A percentile compares a stretch with the other conserved stretches of the same genome.
Evolutionary conservation across 2,329 filamentous ascomycete species (phyloP).

Genomic region (Elsinoe necatrix): DNA sequence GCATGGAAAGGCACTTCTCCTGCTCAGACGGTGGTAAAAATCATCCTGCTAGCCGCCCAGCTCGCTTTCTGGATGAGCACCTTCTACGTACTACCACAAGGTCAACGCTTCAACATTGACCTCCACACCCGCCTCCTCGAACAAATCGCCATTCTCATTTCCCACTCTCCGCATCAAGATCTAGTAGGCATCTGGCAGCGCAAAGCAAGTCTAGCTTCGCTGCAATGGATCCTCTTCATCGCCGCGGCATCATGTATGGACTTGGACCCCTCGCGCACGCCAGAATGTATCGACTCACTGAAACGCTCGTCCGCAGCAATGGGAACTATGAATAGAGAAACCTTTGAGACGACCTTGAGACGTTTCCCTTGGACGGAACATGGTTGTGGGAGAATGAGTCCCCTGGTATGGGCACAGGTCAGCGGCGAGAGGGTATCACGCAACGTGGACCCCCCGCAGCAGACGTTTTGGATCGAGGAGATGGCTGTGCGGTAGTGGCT

Average conservation of each 20-base stretch:
- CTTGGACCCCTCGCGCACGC: background rate
- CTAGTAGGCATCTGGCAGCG: background rate
- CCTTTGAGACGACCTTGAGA: background rate
- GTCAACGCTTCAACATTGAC: background rate
- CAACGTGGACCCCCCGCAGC: background rate
- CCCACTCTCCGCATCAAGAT: constrained; percentile 24
- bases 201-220: background rate
- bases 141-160: constrained; percentile 25
- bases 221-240: background rate
- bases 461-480: constrained; percentile 11
- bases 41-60: background rate
- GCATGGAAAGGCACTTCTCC: background rate
- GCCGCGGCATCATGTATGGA: background rate
- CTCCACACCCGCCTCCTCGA: background rate
- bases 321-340: background rate
- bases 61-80: constrained; percentile 8
- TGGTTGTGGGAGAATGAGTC: background rate
- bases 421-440: background rate
- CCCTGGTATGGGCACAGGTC: background rate
- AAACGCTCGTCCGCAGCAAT: background rate
- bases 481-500: background rate
- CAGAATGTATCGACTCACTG: background rate
- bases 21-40: background rate
- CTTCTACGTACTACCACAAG: constrained; percentile 11
- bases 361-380: constrained; percentile 2